Conservation (phyloP, 257 asterid species). For the Buddleja alternifolia region DNA sequence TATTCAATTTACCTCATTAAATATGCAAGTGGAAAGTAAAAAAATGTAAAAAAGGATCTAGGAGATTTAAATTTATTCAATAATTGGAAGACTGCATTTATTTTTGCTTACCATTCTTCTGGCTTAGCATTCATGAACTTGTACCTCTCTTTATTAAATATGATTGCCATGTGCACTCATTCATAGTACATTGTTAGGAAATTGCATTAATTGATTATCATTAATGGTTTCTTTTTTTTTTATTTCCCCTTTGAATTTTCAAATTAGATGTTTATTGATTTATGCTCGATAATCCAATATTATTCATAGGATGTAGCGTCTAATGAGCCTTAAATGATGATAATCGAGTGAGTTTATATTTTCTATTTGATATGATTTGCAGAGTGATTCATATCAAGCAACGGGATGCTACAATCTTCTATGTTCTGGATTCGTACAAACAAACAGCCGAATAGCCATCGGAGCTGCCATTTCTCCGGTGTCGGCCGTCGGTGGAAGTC, state of each 20-base stretch:
- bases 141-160: constrained; percentile 39
- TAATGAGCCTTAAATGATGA: too few relatives aligned
- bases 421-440: constrained; percentile 88
- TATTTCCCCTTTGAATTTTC: neutral
- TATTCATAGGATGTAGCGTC: neutral
- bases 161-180: neutral
- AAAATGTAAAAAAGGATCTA: constrained; percentile 25
- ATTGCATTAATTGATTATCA: constrained; percentile 20
- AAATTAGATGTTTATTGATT: neutral
- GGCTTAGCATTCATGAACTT: constrained; percentile 35
- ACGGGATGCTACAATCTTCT: constrained; percentile 91
- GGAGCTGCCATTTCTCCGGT: constrained; percentile 93
- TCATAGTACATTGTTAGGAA: constrained; percentile 29
- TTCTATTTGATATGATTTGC: neutral
- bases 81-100: constrained; percentile 38
- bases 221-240: neutral
- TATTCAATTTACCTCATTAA: constrained; percentile 22
- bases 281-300: too few relatives aligned
- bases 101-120: constrained; percentile 28
- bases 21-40: constrained; percentile 27
- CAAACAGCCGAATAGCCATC: constrained; percentile 77
- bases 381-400: constrained; percentile 92
- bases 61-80: constrained; percentile 36
- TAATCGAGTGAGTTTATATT: too few relatives aligned
- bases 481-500: constrained; percentile 52